A percentile compares a stretch with the other conserved stretches of the same genome.
These are phyloP conservation scores for Maudiozyma bulderi DNA, from an alignment of 805 yeast species.

Conservation along the genomic window DNA sequence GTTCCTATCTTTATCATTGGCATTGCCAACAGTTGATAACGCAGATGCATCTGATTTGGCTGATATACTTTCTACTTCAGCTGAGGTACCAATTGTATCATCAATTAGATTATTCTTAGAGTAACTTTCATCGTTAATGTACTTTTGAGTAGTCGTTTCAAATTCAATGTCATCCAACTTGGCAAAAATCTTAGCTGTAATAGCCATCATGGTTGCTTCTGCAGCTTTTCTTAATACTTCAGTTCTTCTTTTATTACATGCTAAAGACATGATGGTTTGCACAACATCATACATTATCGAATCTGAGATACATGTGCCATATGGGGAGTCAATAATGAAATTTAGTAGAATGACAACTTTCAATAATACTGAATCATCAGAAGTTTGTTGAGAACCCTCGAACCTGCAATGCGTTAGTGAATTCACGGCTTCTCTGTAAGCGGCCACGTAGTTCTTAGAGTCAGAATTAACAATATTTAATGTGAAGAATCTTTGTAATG, in stretches of 20 bases:
- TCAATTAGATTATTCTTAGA: constrained; percentile 10
- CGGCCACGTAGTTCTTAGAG: constrained; percentile 56
- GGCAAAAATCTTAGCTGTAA: constrained; percentile 59
- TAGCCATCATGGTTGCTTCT: constrained; percentile 64
- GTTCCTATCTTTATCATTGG: too few species aligned
- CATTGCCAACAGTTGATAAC: not conserved
- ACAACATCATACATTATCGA: constrained; percentile 79
- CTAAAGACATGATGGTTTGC: constrained; percentile 83
- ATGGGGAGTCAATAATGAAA: constrained; percentile 49
- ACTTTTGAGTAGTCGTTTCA: constrained; percentile 5
- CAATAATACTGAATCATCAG: constrained; percentile 83
- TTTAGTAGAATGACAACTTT: constrained; percentile 74
- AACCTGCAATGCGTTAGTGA: constrained; percentile 89
- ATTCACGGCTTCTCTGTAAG: constrained; percentile 33
- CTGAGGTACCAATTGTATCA: constrained; percentile 14
- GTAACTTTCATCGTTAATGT: constrained; percentile 18
- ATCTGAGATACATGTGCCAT: constrained; percentile 62
- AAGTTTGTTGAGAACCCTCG: constrained; percentile 86
- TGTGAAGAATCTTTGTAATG: constrained; percentile 63
- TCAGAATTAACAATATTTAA: constrained; percentile 52
- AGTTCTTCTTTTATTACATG: constrained; percentile 84
- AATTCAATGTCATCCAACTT: constrained; percentile 38
- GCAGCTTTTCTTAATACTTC: constrained; percentile 86
- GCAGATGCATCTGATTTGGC: not conserved
- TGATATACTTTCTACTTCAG: not conserved